Percentiles rank a stretch among this genome's conserved stretches.
Conservation (phyloP, 2,329 filamentous ascomycete species). For the Neonectria sp. region DNA sequence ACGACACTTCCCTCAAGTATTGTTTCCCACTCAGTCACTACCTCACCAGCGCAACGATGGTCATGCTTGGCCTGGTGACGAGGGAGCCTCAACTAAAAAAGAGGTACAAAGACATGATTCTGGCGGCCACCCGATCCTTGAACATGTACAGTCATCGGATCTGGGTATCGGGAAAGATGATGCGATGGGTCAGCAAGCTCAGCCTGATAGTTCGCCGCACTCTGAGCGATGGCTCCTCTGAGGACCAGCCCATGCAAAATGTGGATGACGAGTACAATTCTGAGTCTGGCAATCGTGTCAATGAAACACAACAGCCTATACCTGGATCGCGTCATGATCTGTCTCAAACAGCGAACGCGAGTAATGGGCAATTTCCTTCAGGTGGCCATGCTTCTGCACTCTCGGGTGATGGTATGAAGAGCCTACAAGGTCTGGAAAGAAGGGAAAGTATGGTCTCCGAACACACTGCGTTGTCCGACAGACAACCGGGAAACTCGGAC, state of each 20-base stretch:
- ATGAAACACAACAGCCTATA: background rate
- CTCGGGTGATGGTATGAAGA: background rate
- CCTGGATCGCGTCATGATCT: background rate
- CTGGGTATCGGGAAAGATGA: slow-evolving; percentile 41
- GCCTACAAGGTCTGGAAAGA: background rate
- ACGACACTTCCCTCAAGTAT: slow-evolving; percentile 34
- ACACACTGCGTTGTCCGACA: background rate
- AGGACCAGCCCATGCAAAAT: background rate
- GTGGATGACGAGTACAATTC: no score
- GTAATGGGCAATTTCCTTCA: background rate
- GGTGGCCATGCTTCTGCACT: background rate
- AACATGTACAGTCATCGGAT: slow-evolving; percentile 36
- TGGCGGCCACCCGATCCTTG: slow-evolving; percentile 30
- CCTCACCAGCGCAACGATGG: slow-evolving; percentile 37
- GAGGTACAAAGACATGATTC: slow-evolving; percentile 24
- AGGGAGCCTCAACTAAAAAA: slow-evolving; percentile 31
- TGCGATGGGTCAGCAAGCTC: slow-evolving; percentile 34
- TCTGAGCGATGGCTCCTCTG: background rate
- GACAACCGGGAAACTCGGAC: background rate
- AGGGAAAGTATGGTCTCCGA: background rate
- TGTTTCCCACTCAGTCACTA: slow-evolving; percentile 39
- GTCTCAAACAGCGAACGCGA: no score
- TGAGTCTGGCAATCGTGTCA: background rate
- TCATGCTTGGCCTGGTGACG: slow-evolving; percentile 36
- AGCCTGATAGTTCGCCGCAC: slow-evolving; percentile 22